Evolutionary conservation across 164 flowering plant genomes (phyloP).

Genomic region (Buxus sempervirens): DNA sequence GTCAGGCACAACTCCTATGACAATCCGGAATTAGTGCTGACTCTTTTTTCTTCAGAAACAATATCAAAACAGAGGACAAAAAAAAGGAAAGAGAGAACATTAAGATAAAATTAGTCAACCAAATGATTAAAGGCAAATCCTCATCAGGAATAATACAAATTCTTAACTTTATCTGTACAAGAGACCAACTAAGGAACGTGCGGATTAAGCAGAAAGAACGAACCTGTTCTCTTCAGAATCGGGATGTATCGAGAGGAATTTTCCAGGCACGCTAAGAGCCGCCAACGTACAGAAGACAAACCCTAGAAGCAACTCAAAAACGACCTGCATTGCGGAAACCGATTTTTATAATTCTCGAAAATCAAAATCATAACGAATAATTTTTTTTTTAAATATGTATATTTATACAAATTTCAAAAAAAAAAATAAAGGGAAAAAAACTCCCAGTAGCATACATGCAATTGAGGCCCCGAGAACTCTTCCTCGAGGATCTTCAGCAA

Average conservation of each 20-base stretch:
- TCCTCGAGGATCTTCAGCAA: constrained; percentile 91
- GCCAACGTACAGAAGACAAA: constrained; percentile 71
- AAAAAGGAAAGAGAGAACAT: too few species aligned
- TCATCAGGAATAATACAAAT: too few species aligned
- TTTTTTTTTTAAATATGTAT: too few species aligned
- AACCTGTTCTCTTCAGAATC: constrained; percentile 92
- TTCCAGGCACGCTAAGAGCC: constrained; percentile 75
- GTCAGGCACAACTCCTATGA: too few species aligned
- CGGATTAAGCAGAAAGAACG: neutral
- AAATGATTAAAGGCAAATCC: too few species aligned
- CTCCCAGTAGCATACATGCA: constrained; percentile 36
- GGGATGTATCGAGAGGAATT: constrained; percentile 72
- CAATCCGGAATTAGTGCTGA: too few species aligned
- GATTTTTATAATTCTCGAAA: neutral
- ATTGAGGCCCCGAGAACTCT: constrained; percentile 80
- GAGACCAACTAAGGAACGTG: neutral
- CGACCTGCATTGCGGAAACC: constrained; percentile 51
- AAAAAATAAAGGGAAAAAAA: neutral
- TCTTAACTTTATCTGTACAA: too few species aligned
- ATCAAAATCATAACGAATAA: too few species aligned
- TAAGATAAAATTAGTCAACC: too few species aligned
- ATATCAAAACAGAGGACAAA: too few species aligned
- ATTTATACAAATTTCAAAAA: constrained; percentile 3
- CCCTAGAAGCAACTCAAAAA: constrained; percentile 59
- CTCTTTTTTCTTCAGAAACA: too few species aligned